phyloP scores from a whole-genome alignment of 306 rosid species.

The Sicyos baderoa region DNA sequence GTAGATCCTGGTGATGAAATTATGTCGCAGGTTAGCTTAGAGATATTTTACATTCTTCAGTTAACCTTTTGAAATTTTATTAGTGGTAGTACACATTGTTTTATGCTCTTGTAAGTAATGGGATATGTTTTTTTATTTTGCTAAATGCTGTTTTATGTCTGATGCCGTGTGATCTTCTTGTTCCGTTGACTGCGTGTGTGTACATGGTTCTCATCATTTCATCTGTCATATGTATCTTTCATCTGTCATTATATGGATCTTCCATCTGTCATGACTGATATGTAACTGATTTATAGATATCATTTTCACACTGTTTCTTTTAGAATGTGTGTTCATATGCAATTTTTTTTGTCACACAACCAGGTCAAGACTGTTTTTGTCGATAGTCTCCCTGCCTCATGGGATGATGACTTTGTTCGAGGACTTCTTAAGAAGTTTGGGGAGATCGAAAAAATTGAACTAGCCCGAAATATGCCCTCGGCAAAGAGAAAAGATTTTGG shows the following conservation, averaged over 20 bases:
- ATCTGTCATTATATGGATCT: too few species aligned
- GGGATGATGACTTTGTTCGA: slow-evolving; percentile 78
- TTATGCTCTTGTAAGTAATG: background rate
- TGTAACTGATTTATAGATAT: too few species aligned
- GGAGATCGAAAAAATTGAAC: slow-evolving; percentile 68
- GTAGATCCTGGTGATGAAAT: slow-evolving; percentile 97
- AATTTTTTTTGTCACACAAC: slow-evolving; percentile 20
- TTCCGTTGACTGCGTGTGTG: too few species aligned
- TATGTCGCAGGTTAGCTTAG: slow-evolving; percentile 80
- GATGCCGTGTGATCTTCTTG: too few species aligned
- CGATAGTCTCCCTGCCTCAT: slow-evolving; percentile 84
- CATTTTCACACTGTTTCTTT: too few species aligned
- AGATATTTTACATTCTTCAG: slow-evolving; percentile 23
- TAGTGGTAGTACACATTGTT: background rate
- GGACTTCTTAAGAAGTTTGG: slow-evolving; percentile 73
- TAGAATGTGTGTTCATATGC: background rate
- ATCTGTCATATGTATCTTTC: too few species aligned
- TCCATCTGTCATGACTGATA: too few species aligned
- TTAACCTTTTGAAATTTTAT: background rate
- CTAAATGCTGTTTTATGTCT: too few species aligned
- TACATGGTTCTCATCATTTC: too few species aligned
- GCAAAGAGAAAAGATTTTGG: slow-evolving; percentile 96
- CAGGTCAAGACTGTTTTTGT: slow-evolving; percentile 97
- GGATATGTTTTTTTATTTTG: too few species aligned
- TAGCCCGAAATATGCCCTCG: slow-evolving; percentile 95